Evolutionary conservation across 768 basidiomycete species (phyloP).

Genomic region (Rickenella mellea): DNA sequence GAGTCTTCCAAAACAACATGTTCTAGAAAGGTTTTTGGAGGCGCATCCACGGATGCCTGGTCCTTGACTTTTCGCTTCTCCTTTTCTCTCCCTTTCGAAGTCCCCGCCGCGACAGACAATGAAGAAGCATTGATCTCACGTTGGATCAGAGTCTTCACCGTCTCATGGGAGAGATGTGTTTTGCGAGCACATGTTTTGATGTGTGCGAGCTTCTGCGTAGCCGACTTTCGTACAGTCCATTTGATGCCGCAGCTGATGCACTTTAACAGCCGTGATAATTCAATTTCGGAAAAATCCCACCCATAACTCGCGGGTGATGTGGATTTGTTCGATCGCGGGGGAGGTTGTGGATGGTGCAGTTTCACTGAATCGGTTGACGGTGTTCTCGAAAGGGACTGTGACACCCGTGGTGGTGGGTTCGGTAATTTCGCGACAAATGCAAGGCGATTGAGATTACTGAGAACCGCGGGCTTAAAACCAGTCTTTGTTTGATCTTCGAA

Average conservation of each 20-base stretch:
- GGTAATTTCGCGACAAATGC: not conserved
- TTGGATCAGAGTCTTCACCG: slow-evolving; percentile 40
- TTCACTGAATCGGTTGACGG: too few species aligned
- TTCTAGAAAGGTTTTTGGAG: slow-evolving; percentile 37
- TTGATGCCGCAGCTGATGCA: slow-evolving; percentile 56
- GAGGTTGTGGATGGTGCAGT: not conserved
- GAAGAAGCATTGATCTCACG: slow-evolving; percentile 31
- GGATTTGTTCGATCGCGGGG: not conserved
- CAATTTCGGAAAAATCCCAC: slow-evolving; percentile 32
- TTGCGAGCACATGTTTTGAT: slow-evolving; percentile 63
- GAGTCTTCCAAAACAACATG: slow-evolving; percentile 39
- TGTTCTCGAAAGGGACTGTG: too few species aligned
- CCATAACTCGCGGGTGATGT: slow-evolving; percentile 7
- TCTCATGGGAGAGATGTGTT: slow-evolving; percentile 40
- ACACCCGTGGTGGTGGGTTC: not conserved
- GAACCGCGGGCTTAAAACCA: slow-evolving; percentile 1
- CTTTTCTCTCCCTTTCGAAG: slow-evolving; percentile 14
- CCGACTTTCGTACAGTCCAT: slow-evolving; percentile 67
- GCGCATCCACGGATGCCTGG: slow-evolving; percentile 16
- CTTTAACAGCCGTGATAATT: slow-evolving; percentile 38
- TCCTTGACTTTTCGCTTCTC: slow-evolving; percentile 10
- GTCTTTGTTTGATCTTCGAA: slow-evolving; percentile 2
- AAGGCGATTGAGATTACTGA: slow-evolving; percentile 2
- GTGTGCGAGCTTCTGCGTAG: slow-evolving; percentile 54
- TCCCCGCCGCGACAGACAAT: not conserved